Evolutionary conservation across 164 flowering plant genomes (phyloP), one percentile per base, ranked within the genome.

Genomic region (Litsea cubeba): DNA sequence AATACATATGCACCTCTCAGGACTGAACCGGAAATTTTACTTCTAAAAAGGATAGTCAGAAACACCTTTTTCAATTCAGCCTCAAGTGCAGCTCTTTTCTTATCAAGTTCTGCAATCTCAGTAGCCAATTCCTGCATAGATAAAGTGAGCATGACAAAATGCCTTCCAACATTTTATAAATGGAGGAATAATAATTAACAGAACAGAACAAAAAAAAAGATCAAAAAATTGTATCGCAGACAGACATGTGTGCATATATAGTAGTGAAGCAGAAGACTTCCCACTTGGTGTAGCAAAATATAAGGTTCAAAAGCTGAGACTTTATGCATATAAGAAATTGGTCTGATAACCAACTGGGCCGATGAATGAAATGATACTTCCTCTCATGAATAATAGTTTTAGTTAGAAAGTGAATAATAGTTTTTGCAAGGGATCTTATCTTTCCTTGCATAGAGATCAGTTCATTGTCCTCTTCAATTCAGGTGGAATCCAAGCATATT

Each of bases 41-140:
- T 67, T 67, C 69, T 67, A 67, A 20, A 28, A 28, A 67, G 46
- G 46, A 64, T 12, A 66, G 17, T 25, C 15, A 69, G 17, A 24
- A 30, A 24, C 78, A 94, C 98, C 97, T 79, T 86, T 75, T 83
- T 92, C 77, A 94, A 71, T 80, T 84, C 84, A 74, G 85, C 88
- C 85, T 92, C 97, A 69, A 94, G 92, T 50, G 87, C 88, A 76
- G 85, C 85, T 74, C 81, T 89, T 77, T 79, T 83, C 72, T 79
- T 85, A 78, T 94, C 89, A 69, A 92, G 88, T 50, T 74, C 82
- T 75, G 77, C 77, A 75, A 92, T 86, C 76, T 92, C 94, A 24
- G 67, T 78, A 49, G 70, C 78, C 83, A 94, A 24, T 62, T 92
- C 98, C 98, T 94, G 87, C 50, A 78, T 81, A 30, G 35, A 30